Evolutionary conservation across 768 basidiomycete genomes (phyloP).

Genomic region (Trametes sanguinea): DNA sequence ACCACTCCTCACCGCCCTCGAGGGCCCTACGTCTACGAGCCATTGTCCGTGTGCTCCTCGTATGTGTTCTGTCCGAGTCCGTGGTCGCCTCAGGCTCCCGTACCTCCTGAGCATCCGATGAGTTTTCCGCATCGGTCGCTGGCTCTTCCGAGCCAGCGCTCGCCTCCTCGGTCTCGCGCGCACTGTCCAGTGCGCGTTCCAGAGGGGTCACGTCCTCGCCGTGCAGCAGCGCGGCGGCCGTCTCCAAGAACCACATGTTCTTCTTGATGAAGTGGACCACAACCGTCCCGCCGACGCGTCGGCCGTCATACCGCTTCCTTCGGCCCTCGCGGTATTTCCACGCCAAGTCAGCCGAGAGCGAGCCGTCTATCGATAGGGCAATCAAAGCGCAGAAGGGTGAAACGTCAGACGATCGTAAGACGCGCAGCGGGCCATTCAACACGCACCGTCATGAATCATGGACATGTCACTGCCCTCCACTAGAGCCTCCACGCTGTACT

Average conservation of each 20-base stretch:
- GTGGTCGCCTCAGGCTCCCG: conserved; percentile 1
- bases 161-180: neutral
- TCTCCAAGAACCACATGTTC: conserved; percentile 95
- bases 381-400: conserved; percentile 2
- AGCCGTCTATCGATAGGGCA: conserved; percentile 44
- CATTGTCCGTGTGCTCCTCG: conserved; percentile 11
- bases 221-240: conserved; percentile 83
- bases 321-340: conserved; percentile 78
- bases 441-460: conserved; percentile 59
- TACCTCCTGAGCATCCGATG: neutral
- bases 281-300: conserved; percentile 87
- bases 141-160: neutral
- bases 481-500: conserved; percentile 84
- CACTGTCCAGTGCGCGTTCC: conserved; percentile 26
- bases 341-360: conserved; percentile 60
- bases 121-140: neutral
- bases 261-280: conserved; percentile 98
- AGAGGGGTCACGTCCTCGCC: conserved; percentile 68
- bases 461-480: conserved; percentile 92
- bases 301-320: conserved; percentile 58
- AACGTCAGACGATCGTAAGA: neutral
- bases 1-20: neutral
- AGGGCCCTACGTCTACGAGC: conserved; percentile 11
- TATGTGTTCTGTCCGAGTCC: conserved; percentile 2
- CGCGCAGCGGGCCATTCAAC: neutral